Conservation (phyloP, 306 rosid species). For the Begonia peltatifolia region DNA sequence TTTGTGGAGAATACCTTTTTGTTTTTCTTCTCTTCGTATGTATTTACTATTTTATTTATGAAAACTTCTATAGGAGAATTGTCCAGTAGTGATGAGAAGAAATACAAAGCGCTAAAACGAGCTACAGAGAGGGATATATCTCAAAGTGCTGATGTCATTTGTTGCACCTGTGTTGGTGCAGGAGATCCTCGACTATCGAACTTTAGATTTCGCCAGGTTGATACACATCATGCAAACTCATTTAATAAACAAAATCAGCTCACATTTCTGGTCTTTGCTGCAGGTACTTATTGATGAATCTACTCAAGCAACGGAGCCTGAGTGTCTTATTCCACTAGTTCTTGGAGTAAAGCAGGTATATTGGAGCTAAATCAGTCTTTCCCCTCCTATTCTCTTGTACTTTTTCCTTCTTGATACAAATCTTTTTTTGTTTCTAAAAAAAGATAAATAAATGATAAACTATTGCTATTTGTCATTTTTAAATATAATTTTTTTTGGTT, state of each 20-base stretch:
- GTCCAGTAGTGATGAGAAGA: constrained; percentile 97
- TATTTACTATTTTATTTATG: too few relatives aligned
- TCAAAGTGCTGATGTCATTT: constrained; percentile 99
- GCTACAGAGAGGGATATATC: constrained; percentile 99
- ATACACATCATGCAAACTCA: not conserved
- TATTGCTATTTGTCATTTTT: not conserved
- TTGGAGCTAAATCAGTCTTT: not conserved
- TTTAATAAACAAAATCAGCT: constrained; percentile 8
- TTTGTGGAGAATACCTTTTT: too few relatives aligned
- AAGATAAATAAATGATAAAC: too few relatives aligned
- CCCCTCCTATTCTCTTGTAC: too few relatives aligned
- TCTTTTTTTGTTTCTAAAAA: too few relatives aligned
- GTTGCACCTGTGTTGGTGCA: constrained; percentile 99
- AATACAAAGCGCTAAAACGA: constrained; percentile 91
- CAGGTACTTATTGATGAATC: constrained; percentile 99
- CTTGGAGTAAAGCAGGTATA: constrained; percentile 97
- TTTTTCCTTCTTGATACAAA: too few relatives aligned
- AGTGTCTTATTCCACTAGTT: constrained; percentile 96
- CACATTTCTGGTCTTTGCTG: constrained; percentile 5
- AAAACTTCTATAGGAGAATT: constrained; percentile 51
- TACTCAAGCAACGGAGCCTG: constrained; percentile 97
- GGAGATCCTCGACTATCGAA: constrained; percentile 96
- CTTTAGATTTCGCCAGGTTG: constrained; percentile 99
- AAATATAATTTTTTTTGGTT: constrained; percentile 2
- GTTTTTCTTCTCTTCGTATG: too few relatives aligned